A percentile compares a stretch with the other conserved stretches of the same genome.
Conservation (phyloP, 176 grass and related monocot genomes). For the Carex littledalei region DNA sequence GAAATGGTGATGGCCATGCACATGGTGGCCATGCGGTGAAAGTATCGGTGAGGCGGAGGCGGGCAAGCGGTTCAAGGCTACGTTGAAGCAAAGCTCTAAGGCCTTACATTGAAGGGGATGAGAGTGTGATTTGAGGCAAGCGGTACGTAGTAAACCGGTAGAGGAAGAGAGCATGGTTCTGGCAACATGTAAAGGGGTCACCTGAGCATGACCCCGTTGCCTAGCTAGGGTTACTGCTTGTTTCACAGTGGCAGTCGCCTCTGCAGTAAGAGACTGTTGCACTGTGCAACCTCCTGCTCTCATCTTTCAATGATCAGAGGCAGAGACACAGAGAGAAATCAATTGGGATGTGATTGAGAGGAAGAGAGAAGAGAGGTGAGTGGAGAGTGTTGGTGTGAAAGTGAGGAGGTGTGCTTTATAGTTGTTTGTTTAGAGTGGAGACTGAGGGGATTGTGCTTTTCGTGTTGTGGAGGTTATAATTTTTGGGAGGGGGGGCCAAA, state of each 20-base stretch:
- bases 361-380: not conserved
- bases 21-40: constrained; percentile 28
- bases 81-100: constrained; percentile 96
- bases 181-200: constrained; percentile 92
- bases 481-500: constrained; percentile 17
- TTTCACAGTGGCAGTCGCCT: constrained; percentile 65
- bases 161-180: constrained; percentile 77
- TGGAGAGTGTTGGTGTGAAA: constrained; percentile 39
- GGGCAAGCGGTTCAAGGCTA: constrained; percentile 80
- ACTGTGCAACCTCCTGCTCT: constrained; percentile 81
- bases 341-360: not conserved
- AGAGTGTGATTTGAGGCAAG: constrained; percentile 77
- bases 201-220: constrained; percentile 76
- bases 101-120: constrained; percentile 96
- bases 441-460: constrained; percentile 59
- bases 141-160: constrained; percentile 51
- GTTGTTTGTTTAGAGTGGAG: constrained; percentile 30
- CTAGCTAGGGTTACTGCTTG: constrained; percentile 69
- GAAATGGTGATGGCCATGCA: constrained; percentile 32
- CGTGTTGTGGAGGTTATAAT: constrained; percentile 69
- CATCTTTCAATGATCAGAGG: constrained; percentile 28
- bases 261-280: constrained; percentile 70
- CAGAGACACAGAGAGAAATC: not conserved
- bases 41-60: constrained; percentile 48
- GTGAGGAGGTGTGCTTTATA: constrained; percentile 13